These are phyloP conservation scores for Aspergillus ibericus DNA, from an alignment of 2,329 filamentous ascomycete genomes.

Conservation along the genomic window DNA sequence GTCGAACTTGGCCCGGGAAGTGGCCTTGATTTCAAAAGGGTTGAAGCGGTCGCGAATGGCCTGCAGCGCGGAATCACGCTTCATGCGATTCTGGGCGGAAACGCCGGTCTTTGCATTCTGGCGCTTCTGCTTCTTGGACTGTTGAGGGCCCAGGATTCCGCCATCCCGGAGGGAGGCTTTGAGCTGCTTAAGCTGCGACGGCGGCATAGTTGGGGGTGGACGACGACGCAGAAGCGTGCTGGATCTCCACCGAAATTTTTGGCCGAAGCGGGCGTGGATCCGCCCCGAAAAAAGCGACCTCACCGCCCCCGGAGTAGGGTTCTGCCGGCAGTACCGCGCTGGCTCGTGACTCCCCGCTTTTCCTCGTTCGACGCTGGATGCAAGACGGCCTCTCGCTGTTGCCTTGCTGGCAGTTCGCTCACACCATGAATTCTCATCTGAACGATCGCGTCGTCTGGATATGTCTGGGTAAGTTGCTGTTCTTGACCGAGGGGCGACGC, in stretches of 20 bases:
- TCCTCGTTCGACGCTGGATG: background rate
- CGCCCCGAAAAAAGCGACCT: conserved; percentile 30
- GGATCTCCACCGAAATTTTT: conserved; percentile 30
- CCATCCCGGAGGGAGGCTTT: conserved; percentile 88
- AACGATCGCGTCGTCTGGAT: conserved; percentile 42
- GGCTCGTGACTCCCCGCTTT: conserved; percentile 17
- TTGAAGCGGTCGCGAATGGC: conserved; percentile 95
- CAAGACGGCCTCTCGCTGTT: background rate
- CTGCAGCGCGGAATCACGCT: conserved; percentile 74
- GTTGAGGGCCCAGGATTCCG: conserved; percentile 84
- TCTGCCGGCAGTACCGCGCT: conserved; percentile 25
- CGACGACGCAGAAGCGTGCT: conserved; percentile 14
- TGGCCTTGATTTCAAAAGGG: conserved; percentile 89
- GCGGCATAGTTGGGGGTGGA: conserved; percentile 66
- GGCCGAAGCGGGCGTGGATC: conserved; percentile 12
- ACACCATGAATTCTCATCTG: conserved; percentile 35
- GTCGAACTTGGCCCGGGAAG: conserved; percentile 78
- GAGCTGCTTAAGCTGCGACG: conserved; percentile 93
- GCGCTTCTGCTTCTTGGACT: conserved; percentile 93
- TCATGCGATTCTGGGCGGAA: conserved; percentile 70
- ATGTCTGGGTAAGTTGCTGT: conserved; percentile 33
- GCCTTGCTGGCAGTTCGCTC: conserved; percentile 6
- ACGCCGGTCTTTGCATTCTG: conserved; percentile 67
- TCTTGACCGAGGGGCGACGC: too few species aligned
- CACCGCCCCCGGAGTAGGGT: conserved; percentile 36